Evolutionary conservation across 805 yeast species (phyloP), one percentile per base, ranked within the genome.

Genomic region (Nakazawaea sp.): DNA sequence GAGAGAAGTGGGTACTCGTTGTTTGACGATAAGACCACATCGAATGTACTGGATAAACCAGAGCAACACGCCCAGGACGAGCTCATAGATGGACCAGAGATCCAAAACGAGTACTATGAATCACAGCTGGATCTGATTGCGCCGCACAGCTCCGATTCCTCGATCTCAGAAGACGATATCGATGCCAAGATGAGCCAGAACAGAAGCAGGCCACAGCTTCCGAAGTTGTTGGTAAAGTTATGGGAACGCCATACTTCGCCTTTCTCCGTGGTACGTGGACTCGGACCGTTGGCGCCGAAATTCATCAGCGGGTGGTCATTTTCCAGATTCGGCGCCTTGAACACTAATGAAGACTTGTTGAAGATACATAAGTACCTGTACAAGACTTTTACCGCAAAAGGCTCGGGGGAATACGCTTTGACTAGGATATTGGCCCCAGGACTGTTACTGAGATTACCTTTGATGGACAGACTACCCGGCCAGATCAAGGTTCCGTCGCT

Each of bases 381-480:
- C 46, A 61, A 73, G 42, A 52, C 61, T 2, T 72, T 78, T 49
- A 65, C 67, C 38, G 74, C 66, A 1, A 68, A 62, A 40, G 83
- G 79, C 0, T 72, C 81, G 18, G 87, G 86, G 0, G 86, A 79
- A 50, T 73, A 61, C 50, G 81, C 79, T 2, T 58, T 79, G 30
- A 75, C 84, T 0, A 62, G 82, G 45, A 45, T 79, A 1, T 58
- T 79, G 29, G 80, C 72, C 0, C 73, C 77, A 6, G 81, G 80
- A 10, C 78, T 78, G 0, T 42, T 67, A 17, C 72, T 84, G 0
- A 66, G 70, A 44, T 52, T 72, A 27, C 86, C 87, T 2, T 53
- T 79, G 30, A 44, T 72, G 23, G 78, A 72, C 44, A 62, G 85
- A 46, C 55, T 67, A 46, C 76, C 64, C 12, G 58, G 45, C 32